phyloP scores from a whole-genome alignment of 1,139 yeast genomes.

The Pichia sp. region DNA sequence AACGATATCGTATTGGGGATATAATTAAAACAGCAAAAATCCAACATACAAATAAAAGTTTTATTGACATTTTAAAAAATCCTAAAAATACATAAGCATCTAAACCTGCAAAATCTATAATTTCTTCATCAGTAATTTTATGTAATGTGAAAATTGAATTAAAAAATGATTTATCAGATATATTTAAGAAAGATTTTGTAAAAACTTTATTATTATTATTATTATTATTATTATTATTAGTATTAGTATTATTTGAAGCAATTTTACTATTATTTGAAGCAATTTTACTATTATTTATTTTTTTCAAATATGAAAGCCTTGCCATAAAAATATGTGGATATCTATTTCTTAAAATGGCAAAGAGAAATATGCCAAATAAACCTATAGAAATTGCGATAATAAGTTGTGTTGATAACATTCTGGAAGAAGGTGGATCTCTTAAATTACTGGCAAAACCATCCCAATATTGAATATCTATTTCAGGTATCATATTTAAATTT shows the following conservation, averaged over 20 bases:
- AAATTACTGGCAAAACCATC: constrained; percentile 19
- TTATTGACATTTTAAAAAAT: constrained; percentile 69
- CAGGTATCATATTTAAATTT: no score
- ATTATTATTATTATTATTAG: constrained; percentile 21
- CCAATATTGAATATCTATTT: background rate
- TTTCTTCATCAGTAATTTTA: constrained; percentile 62
- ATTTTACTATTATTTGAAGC: background rate
- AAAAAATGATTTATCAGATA: constrained; percentile 47
- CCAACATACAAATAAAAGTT: constrained; percentile 46
- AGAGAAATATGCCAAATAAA: constrained; percentile 36
- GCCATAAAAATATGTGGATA: constrained; percentile 52
- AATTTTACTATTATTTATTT: background rate
- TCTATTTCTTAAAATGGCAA: constrained; percentile 38
- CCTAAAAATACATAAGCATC: constrained; percentile 85
- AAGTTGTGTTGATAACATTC: constrained; percentile 36
- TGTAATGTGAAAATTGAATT: constrained; percentile 75
- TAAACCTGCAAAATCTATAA: constrained; percentile 82
- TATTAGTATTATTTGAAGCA: constrained; percentile 14
- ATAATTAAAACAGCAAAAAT: constrained; percentile 53
- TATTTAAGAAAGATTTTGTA: constrained; percentile 7
- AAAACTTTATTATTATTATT: constrained; percentile 13
- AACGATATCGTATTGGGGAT: constrained; percentile 63
- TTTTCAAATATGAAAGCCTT: constrained; percentile 24
- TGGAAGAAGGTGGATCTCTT: constrained; percentile 27
- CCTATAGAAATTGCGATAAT: constrained; percentile 41